Evolutionary conservation across 352 stramenopile species (phyloP), one percentile per base, ranked within the genome.

Genomic region (Phytopythium oedochilum): DNA sequence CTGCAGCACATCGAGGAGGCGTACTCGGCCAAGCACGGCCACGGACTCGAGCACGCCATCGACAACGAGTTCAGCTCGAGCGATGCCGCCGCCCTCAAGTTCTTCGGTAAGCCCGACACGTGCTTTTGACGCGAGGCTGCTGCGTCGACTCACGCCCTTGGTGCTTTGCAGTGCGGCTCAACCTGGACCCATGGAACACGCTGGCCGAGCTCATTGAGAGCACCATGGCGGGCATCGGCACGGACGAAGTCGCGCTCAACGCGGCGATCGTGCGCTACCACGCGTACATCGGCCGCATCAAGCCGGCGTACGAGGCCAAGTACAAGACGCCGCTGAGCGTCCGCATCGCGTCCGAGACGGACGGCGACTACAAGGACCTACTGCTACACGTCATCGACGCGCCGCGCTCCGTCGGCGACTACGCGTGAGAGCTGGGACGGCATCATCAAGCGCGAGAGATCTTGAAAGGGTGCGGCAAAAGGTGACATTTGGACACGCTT

Each of bases 281-380:
- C 65, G 73, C 65, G 22, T 75, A 92, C 57, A 75, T 93, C 70
- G 77, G 77, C 58, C 70, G 81, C 26, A 75, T 77, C 53, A 67
- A 70, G 45, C 56, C 64, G 18, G 63, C 66, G 25, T 92, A 80
- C 57, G 66, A 88, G 61, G 61, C 68, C 32, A 75, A 78, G 31
- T 93, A 90, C 71, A 83, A 90, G 70, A 83, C 88, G 59, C 67
- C 55, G 48, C 71, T 93, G 34, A 80, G 80, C 52, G 79, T 91
- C 48, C 78, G 83, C 60, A 90, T 93, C 60, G 68, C 90, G 59
- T 77, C 79, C 36, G 82, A 92, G 66, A 75, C 73, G 29, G 89
- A 79, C 63, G 83, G 83, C 54, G 77, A 91, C 70, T 89, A 74
- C 68, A 75, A 80, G 39, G 70, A 74, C 17, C 62, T 93, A 25